These are phyloP conservation scores for Thermochaetoides thermophila DNA, from an alignment of 495 filamentous ascomycete genomes.

Conservation along the genomic window DNA sequence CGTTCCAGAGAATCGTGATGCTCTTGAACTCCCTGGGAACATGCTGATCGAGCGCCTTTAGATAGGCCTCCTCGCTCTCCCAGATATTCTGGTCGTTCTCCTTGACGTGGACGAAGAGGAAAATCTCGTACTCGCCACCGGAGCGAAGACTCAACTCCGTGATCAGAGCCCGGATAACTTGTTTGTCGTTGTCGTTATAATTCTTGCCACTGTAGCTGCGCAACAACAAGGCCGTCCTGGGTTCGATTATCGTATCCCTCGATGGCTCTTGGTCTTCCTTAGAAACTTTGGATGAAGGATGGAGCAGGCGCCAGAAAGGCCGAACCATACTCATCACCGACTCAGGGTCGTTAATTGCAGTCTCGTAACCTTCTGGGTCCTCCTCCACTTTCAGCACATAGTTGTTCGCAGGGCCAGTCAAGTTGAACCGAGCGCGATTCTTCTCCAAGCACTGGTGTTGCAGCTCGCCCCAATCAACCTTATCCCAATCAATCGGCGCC, in stretches of 20 bases:
- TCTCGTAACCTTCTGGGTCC: conserved; percentile 1
- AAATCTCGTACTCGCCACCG: conserved; percentile 65
- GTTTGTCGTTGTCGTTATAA: conserved; percentile 56
- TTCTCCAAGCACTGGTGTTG: conserved; percentile 45
- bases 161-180: conserved; percentile 57
- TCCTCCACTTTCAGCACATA: conserved; percentile 8
- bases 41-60: conserved; percentile 32
- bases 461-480: conserved; percentile 54
- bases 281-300: too few relatives aligned
- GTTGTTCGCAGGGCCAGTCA: conserved; percentile 17
- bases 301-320: conserved; percentile 4
- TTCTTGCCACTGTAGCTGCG: conserved; percentile 51
- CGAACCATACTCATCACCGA: neutral
- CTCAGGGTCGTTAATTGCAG: neutral
- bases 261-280: neutral
- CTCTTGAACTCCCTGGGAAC: conserved; percentile 51
- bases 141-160: conserved; percentile 56
- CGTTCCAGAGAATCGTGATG: conserved; percentile 56
- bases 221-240: conserved; percentile 54
- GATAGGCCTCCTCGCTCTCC: conserved; percentile 36
- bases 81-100: conserved; percentile 40
- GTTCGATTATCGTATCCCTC: conserved; percentile 4
- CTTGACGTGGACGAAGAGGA: conserved; percentile 60
- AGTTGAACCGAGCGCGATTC: conserved; percentile 47
- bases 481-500: conserved; percentile 44